Evolutionary conservation across 164 flowering plant genomes (phyloP).

Genomic region (Liriodendron chinense): DNA sequence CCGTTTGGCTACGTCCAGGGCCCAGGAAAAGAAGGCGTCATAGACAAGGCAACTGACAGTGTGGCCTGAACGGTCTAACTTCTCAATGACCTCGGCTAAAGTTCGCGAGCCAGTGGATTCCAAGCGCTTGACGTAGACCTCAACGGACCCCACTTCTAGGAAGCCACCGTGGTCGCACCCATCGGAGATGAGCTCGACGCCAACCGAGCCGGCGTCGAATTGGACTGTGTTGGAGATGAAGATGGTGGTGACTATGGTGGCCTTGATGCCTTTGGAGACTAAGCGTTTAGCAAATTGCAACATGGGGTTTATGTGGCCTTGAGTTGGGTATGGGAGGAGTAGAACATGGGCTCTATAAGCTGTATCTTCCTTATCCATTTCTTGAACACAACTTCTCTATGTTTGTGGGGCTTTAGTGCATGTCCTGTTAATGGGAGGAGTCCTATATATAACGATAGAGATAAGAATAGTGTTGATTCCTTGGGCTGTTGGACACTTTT

Average conservation of each 20-base stretch:
- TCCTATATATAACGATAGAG: too few species aligned
- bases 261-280: constrained; percentile 16
- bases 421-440: too few species aligned
- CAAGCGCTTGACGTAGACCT: constrained; percentile 5
- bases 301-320: constrained; percentile 29
- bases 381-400: too few species aligned
- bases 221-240: constrained; percentile 16
- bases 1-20: constrained; percentile 14
- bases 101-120: constrained; percentile 4
- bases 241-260: constrained; percentile 20
- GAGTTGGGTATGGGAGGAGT: constrained; percentile 21
- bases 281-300: constrained; percentile 28
- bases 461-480: too few species aligned
- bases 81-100: constrained; percentile 12
- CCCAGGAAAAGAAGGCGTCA: constrained; percentile 17
- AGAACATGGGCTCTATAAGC: constrained; percentile 17
- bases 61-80: not conserved
- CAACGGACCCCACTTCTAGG: not conserved
- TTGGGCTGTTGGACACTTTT: too few species aligned
- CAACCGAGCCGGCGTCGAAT: not conserved
- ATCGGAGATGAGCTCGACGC: constrained; percentile 13
- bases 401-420: too few species aligned
- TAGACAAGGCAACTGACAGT: constrained; percentile 10
- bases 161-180: constrained; percentile 19
- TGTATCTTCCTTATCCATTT: not conserved